These are phyloP conservation scores for Suillus ampliporus DNA, from an alignment of 768 basidiomycete species.

Conservation along the genomic window DNA sequence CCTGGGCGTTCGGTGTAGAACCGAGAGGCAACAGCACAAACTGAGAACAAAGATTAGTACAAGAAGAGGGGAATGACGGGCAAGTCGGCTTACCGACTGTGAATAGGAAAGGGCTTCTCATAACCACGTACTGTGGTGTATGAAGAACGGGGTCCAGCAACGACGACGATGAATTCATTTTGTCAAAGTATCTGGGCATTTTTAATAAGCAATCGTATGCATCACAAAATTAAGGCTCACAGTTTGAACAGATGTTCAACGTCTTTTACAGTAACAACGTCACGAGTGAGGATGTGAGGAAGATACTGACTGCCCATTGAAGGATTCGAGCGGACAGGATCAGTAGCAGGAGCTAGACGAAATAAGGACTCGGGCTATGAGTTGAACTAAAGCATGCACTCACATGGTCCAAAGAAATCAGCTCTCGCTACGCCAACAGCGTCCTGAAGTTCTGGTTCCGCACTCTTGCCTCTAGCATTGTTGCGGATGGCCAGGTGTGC, in stretches of 20 bases:
- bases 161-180: slow-evolving; percentile 80
- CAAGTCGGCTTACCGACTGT: slow-evolving; percentile 75
- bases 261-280: slow-evolving; percentile 66
- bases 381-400: slow-evolving; percentile 25
- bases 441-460: slow-evolving; percentile 50
- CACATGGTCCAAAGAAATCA: slow-evolving; percentile 71
- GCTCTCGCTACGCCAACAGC: slow-evolving; percentile 69
- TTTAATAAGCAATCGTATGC: slow-evolving; percentile 8
- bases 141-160: slow-evolving; percentile 84
- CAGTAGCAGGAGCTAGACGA: slow-evolving; percentile 45
- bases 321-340: slow-evolving; percentile 45
- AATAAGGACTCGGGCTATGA: neutral
- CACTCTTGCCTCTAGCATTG: slow-evolving; percentile 45
- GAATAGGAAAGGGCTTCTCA: slow-evolving; percentile 89
- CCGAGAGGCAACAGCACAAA: slow-evolving; percentile 88
- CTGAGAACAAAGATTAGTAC: slow-evolving; percentile 42
- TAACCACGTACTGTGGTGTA: slow-evolving; percentile 79
- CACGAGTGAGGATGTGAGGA: slow-evolving; percentile 69
- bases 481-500: slow-evolving; percentile 63
- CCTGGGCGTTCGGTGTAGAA: slow-evolving; percentile 75
- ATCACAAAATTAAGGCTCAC: slow-evolving; percentile 41
- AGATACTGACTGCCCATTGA: slow-evolving; percentile 51
- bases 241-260: slow-evolving; percentile 77
- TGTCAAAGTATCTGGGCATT: slow-evolving; percentile 66
- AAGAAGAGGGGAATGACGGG: neutral